A percentile compares a stretch with the other conserved stretches of the same genome.
Conservation (phyloP, 768 basidiomycete species). For the Tremella mesenterica region DNA sequence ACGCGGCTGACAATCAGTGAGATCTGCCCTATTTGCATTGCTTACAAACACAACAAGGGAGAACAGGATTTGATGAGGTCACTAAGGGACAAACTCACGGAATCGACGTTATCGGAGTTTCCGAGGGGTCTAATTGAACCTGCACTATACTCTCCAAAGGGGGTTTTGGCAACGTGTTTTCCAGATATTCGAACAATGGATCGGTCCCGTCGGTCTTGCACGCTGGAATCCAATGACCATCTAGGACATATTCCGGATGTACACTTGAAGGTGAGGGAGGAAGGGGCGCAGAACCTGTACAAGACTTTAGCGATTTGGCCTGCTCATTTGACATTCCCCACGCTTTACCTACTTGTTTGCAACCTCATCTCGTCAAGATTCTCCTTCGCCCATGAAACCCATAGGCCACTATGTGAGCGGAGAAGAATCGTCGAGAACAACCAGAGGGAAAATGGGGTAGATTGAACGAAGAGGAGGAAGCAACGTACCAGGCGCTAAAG, state of each 20-base stretch:
- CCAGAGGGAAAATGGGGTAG: too few relatives aligned
- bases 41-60: neutral
- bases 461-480: too few relatives aligned
- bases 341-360: too few relatives aligned
- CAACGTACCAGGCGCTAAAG: constrained; percentile 28
- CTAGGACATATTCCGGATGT: constrained; percentile 31
- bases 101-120: constrained; percentile 12
- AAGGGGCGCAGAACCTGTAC: constrained; percentile 27
- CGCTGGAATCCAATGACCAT: constrained; percentile 26
- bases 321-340: neutral
- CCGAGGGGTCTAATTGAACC: constrained; percentile 24
- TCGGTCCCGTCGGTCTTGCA: neutral
- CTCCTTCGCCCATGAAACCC: too few relatives aligned
- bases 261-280: constrained; percentile 25
- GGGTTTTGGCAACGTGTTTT: constrained; percentile 13
- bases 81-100: constrained; percentile 8
- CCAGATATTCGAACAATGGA: constrained; percentile 13
- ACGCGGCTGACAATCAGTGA: constrained; percentile 8
- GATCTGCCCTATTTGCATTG: neutral
- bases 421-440: too few relatives aligned
- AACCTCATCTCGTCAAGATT: too few relatives aligned
- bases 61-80: neutral
- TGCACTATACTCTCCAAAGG: constrained; percentile 19
- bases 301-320: neutral
- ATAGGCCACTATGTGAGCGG: too few relatives aligned